phyloP scores from a whole-genome alignment of 176 grass and related monocot genomes.

The Rhynchospora pubera region DNA sequence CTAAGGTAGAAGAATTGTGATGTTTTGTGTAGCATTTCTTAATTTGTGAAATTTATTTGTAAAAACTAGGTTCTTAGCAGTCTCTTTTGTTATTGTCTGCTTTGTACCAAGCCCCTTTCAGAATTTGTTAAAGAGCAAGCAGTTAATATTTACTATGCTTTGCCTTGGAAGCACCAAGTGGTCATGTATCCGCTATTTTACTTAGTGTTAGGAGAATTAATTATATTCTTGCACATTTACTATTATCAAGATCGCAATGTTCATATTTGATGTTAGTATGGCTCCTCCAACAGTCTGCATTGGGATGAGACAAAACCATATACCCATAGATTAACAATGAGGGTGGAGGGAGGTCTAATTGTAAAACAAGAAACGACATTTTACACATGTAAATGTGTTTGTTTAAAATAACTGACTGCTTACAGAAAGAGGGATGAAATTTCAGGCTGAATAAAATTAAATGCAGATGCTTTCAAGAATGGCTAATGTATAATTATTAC shows the following conservation, averaged over 20 bases:
- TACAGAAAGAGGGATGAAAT: background rate
- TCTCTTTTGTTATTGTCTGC: conserved; percentile 5
- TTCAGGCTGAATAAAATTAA: background rate
- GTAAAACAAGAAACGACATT: background rate
- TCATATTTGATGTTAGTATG: background rate
- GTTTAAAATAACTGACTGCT: background rate
- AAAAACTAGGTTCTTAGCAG: background rate
- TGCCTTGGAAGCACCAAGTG: background rate
- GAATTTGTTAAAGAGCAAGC: background rate
- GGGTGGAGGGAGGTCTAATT: background rate
- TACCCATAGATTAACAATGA: background rate
- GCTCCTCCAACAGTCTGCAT: background rate
- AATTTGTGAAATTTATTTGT: background rate
- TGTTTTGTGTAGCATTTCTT: background rate
- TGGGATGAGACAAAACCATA: background rate
- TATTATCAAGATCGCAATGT: background rate
- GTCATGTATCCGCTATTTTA: background rate
- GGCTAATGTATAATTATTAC: too few species aligned
- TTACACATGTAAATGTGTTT: background rate
- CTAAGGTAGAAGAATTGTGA: too few species aligned
- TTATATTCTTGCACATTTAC: background rate
- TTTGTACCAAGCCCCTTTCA: background rate
- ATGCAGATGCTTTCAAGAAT: background rate
- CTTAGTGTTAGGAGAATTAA: background rate
- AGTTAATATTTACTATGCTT: background rate